phyloP scores from a whole-genome alignment of 345 rosid genomes.

The Eucalyptus sp. region DNA sequence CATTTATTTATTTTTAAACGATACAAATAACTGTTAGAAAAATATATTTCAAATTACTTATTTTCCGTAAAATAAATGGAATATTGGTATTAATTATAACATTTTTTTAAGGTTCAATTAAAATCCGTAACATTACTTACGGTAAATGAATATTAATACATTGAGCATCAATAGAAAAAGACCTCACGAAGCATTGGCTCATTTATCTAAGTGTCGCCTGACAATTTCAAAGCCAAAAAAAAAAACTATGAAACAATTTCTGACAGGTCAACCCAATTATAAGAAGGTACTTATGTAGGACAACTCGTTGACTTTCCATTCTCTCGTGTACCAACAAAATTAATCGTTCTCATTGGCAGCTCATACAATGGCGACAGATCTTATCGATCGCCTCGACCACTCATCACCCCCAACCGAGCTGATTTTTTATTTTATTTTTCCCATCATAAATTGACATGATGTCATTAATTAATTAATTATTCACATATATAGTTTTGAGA shows the following conservation, averaged over 20 bases:
- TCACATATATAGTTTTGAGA: background rate
- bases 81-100: background rate
- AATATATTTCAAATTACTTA: background rate
- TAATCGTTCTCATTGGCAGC: background rate
- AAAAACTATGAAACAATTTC: background rate
- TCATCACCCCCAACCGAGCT: background rate
- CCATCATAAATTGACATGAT: background rate
- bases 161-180: background rate
- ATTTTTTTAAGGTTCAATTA: background rate
- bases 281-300: background rate
- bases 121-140: background rate
- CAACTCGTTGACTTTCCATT: background rate
- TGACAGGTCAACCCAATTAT: background rate
- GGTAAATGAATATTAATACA: background rate
- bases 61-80: rapidly evolving
- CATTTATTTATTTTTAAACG: background rate
- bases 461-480: background rate
- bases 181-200: background rate
- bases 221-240: background rate
- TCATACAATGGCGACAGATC: background rate
- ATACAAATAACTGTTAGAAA: background rate
- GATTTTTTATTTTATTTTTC: background rate
- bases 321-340: background rate
- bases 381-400: background rate
- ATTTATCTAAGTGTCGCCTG: background rate